A percentile compares a stretch with the other conserved stretches of the same genome.
Conservation (phyloP, 2,329 filamentous ascomycete genomes). For the Fusarium sp. region DNA sequence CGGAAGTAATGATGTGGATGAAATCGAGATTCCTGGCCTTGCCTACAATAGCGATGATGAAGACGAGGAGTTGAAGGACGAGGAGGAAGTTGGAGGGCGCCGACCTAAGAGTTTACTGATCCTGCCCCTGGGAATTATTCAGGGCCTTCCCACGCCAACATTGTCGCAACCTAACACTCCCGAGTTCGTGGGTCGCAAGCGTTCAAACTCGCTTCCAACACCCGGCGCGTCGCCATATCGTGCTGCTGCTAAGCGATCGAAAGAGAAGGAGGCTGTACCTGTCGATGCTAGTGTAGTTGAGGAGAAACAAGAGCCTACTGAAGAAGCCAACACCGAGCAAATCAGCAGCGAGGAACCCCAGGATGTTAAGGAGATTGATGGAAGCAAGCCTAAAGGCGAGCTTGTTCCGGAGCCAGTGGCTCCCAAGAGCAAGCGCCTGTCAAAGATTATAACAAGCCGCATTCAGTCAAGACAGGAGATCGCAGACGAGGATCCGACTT, state of each 20-base stretch:
- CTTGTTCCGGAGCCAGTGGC: slow-evolving; percentile 10
- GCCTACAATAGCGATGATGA: slow-evolving; percentile 71
- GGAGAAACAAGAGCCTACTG: slow-evolving; percentile 8
- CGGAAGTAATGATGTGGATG: slow-evolving; percentile 73
- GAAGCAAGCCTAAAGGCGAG: slow-evolving; percentile 6
- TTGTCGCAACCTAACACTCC: slow-evolving; percentile 49
- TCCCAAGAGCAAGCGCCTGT: slow-evolving; percentile 34
- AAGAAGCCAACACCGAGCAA: slow-evolving; percentile 11
- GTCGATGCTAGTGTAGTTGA: background rate
- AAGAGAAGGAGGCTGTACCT: slow-evolving; percentile 27
- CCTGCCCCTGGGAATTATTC: slow-evolving; percentile 31
- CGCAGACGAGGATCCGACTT: slow-evolving; percentile 53
- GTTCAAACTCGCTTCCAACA: slow-evolving; percentile 43
- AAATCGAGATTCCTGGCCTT: slow-evolving; percentile 82
- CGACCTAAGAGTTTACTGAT: slow-evolving; percentile 59
- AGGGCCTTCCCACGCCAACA: slow-evolving; percentile 46
- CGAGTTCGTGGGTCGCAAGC: slow-evolving; percentile 48
- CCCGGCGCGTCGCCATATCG: slow-evolving; percentile 38
- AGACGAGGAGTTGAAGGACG: slow-evolving; percentile 51
- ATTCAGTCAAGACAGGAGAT: slow-evolving; percentile 21
- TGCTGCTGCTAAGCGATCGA: slow-evolving; percentile 12
- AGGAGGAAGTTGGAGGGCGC: slow-evolving; percentile 41
- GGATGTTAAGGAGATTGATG: slow-evolving; percentile 9
- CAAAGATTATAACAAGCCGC: slow-evolving; percentile 40
- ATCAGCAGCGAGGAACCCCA: background rate